Evolutionary conservation across 2,329 filamentous ascomycete genomes (phyloP), one percentile per base, ranked within the genome.

Genomic region (Graphilbum ipis-grandicollis): DNA sequence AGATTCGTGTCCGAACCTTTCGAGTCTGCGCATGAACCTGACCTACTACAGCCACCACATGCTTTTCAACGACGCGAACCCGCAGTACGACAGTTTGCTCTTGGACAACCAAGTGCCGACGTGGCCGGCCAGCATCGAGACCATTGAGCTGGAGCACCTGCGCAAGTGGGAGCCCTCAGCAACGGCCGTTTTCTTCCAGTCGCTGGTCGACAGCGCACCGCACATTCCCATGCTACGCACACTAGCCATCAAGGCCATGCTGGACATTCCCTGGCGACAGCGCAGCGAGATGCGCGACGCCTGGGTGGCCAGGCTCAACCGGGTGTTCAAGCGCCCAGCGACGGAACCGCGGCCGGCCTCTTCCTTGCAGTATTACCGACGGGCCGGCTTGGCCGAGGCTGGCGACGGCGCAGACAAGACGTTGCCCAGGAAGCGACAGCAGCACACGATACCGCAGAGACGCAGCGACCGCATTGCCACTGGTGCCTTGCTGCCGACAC

Each of bases 261-360:
- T 94, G 34, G 74, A 86, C 48, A 69, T 75, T 33, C 75, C 79
- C 10, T 93, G 85, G 82, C 76, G 84, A 42, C 73, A 84, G 50
- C 73, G 88, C 31, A 80, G 80, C 15, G 67, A 68, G n/a, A 77
- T 94, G 48, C 71, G 86, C 29, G 73, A 79, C 45, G 70, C 72
- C 44, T 93, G 85, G 82, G 75, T 75, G 35, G 63, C 68, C n/a
- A 75, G 66, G 43, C 60, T 94, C 36, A 68, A 74, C 38, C 64
- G 61, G 12, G 66, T 84, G 3, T 86, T 83, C 47, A 63, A 75
- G 34, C 62, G 71, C 14, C 45, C 45, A 13, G 19, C 36, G 26
- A 23, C 40, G 8, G 43, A 48, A 18, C 52, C 52, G 2, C 23
- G 29, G 22, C 49, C 48, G 2, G 38, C 46, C 12, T 39, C 32